phyloP scores from a whole-genome alignment of 768 basidiomycete genomes.

The Stropharia rugosoannulata region DNA sequence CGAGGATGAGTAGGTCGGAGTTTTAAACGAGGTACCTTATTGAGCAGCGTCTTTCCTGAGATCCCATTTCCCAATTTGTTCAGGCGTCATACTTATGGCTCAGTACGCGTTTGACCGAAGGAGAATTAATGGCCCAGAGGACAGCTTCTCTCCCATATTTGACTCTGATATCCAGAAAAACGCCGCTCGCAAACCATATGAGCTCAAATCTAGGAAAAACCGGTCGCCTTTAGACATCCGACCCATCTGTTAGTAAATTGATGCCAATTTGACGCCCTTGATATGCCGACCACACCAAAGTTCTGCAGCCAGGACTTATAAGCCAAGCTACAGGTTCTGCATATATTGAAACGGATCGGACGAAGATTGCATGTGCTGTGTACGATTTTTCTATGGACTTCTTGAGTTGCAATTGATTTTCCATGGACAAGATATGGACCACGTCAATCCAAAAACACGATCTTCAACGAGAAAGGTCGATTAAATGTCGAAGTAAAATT shows the following conservation, averaged over 20 bases:
- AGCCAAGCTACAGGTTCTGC: conserved; percentile 95
- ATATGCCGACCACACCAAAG: conserved; percentile 39
- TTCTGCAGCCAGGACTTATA: conserved; percentile 87
- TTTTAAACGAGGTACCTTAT: conserved; percentile 24
- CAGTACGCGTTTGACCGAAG: conserved; percentile 77
- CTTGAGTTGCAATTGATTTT: conserved; percentile 7
- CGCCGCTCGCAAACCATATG: conserved; percentile 23
- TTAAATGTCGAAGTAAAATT: conserved; percentile 97
- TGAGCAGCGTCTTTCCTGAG: conserved; percentile 5
- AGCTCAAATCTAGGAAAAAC: conserved; percentile 42
- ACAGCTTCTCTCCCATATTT: conserved; percentile 68
- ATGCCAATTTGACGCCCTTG: conserved; percentile 4
- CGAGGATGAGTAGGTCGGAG: conserved; percentile 28
- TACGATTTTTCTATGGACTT: conserved; percentile 39
- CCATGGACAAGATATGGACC: conserved; percentile 66
- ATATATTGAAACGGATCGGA: conserved; percentile 89
- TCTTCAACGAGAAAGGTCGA: conserved; percentile 85
- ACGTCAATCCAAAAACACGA: conserved; percentile 74
- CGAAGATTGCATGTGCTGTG: conserved; percentile 97
- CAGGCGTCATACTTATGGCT: conserved; percentile 31
- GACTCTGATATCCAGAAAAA: conserved; percentile 30
- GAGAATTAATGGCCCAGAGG: conserved; percentile 89
- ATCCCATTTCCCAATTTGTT: neutral
- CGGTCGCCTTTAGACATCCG: conserved; percentile 67
- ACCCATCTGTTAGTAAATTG: conserved; percentile 70